Evolutionary conservation across 352 stramenopile species (phyloP).

Genomic region (Saprolegnia parasitica): DNA sequence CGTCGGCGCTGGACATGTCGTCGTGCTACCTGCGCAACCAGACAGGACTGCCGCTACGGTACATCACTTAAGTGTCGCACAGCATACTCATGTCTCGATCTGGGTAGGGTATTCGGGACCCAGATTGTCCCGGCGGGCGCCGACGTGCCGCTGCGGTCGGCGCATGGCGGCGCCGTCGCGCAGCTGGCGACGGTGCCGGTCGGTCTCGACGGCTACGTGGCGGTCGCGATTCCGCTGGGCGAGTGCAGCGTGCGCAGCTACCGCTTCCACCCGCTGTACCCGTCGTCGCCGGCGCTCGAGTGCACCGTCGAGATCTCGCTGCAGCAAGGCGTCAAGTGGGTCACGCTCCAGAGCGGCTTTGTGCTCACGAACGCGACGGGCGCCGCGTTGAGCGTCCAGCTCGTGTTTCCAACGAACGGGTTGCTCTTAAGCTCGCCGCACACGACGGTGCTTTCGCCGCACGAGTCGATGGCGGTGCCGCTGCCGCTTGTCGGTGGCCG

Average conservation of each 20-base stretch:
- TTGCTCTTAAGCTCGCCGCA: conserved; percentile 13
- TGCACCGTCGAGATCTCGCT: conserved; percentile 83
- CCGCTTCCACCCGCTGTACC: conserved; percentile 14
- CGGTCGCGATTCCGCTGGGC: conserved; percentile 9
- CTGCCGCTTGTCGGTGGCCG: conserved; percentile 19
- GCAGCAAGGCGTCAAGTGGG: conserved; percentile 82
- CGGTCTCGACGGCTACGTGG: conserved; percentile 5
- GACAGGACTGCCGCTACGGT: conserved; percentile 69
- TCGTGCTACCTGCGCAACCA: conserved; percentile 86
- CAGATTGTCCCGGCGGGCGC: background rate
- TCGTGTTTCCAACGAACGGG: conserved; percentile 37
- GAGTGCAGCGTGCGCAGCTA: conserved; percentile 4
- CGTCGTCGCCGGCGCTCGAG: conserved; percentile 34
- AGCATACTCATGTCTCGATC: too few relatives aligned
- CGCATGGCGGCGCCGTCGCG: background rate
- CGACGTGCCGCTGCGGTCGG: background rate
- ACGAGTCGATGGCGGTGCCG: conserved; percentile 12
- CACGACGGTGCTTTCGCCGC: background rate
- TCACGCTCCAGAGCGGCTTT: conserved; percentile 76
- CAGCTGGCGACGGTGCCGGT: background rate
- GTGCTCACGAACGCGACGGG: conserved; percentile 79
- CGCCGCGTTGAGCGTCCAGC: conserved; percentile 81
- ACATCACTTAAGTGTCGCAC: conserved; percentile 50
- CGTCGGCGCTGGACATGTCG: conserved; percentile 33
- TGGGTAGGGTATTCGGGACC: background rate